phyloP scores from a whole-genome alignment of 768 basidiomycete genomes.

The Russula earlei region DNA sequence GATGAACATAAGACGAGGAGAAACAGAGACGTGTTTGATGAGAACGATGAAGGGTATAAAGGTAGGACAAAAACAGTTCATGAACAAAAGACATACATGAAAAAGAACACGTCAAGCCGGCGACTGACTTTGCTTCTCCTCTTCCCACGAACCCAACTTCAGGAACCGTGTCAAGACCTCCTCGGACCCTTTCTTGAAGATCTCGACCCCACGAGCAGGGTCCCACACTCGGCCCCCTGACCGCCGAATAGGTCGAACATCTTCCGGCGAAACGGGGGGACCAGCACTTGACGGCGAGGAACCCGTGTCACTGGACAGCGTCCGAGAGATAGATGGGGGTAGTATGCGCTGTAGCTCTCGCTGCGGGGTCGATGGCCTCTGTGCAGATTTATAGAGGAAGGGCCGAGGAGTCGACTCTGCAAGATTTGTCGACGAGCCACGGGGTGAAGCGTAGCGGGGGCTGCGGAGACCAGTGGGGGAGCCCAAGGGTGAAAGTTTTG shows the following conservation, averaged over 20 bases:
- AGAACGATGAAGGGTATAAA: constrained; percentile 18
- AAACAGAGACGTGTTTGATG: neutral
- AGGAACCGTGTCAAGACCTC: constrained; percentile 79
- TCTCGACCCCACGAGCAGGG: constrained; percentile 73
- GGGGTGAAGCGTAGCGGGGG: constrained; percentile 21
- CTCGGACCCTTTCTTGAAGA: constrained; percentile 82
- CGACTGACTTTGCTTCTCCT: constrained; percentile 29
- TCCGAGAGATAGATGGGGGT: constrained; percentile 26
- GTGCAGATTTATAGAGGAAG: constrained; percentile 6
- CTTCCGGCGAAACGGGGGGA: constrained; percentile 37
- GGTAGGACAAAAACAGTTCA: constrained; percentile 1
- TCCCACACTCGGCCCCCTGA: constrained; percentile 66
- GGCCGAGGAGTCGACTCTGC: constrained; percentile 12
- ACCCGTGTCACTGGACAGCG: constrained; percentile 39
- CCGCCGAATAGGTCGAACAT: constrained; percentile 29
- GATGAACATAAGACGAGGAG: neutral
- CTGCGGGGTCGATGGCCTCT: constrained; percentile 11
- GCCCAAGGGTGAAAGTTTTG: constrained; percentile 25
- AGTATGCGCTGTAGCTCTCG: constrained; percentile 9
- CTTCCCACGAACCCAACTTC: constrained; percentile 67
- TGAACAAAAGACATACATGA: constrained; percentile 2
- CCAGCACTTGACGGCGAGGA: constrained; percentile 50
- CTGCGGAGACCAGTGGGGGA: constrained; percentile 25
- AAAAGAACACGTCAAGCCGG: constrained; percentile 17
- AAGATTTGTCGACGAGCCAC: constrained; percentile 19